These are phyloP conservation scores for Plasmodium gonderi DNA, from an alignment of 169 alveolate species.

Conservation along the genomic window DNA sequence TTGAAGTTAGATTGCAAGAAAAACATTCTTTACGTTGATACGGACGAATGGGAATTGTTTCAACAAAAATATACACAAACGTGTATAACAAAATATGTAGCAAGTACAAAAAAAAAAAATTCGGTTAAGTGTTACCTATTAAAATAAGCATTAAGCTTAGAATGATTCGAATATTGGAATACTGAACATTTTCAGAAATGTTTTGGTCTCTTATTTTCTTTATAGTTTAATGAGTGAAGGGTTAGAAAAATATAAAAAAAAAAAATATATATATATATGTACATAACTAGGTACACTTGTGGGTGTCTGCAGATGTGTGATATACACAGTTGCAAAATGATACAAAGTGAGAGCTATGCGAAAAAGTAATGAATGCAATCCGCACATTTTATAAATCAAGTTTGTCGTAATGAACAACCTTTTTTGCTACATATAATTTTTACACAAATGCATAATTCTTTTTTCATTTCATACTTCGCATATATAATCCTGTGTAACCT, in stretches of 20 bases:
- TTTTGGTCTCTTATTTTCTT: slow-evolving; percentile 47
- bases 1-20: not conserved
- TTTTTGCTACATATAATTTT: too few species aligned
- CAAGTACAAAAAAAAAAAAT: not conserved
- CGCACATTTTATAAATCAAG: too few species aligned
- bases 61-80: too few species aligned
- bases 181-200: slow-evolving; percentile 11
- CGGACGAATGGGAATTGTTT: not conserved
- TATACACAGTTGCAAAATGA: too few species aligned
- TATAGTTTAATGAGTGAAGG: too few species aligned
- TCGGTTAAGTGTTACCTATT: slow-evolving; percentile 6
- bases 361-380: too few species aligned
- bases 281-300: not conserved
- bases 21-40: not conserved
- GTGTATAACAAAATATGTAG: not conserved
- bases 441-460: too few species aligned
- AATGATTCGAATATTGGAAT: slow-evolving; percentile 41
- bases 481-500: slow-evolving; percentile 57
- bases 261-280: slow-evolving; percentile 1
- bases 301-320: too few species aligned
- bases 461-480: slow-evolving; percentile 32
- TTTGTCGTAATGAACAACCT: too few species aligned
- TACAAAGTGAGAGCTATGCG: too few species aligned
- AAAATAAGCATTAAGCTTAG: slow-evolving; percentile 31
- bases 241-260: too few species aligned